Base-by-base conservation (phyloP, 768 basidiomycete species). In the Phaffia australis region DNA sequence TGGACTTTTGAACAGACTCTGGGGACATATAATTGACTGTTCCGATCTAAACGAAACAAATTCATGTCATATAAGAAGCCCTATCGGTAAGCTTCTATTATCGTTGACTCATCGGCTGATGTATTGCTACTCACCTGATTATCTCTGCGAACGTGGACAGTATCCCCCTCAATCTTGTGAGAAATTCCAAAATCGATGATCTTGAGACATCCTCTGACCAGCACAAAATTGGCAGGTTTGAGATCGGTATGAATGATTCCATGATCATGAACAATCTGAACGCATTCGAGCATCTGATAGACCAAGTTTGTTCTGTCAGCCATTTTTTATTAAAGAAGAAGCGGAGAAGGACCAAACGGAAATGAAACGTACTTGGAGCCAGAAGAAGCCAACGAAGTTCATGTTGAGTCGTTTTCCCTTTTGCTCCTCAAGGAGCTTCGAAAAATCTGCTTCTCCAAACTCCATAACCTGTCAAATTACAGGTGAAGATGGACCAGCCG, bases 131-230 rank as follows among this genome's bases (percentile, higher is more conserved):
- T 32, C 71, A 89, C 90, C 83, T 93, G 91, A 73, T 90, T 88
- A 71, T 99, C 94, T 65, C 94, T 82, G 70, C 94, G 91, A 65
- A 98, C 97, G 73, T 99, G 97, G 2, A 94, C 97, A 1, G 94
- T 99, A 72, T 99, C 94, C 73, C 93, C 97, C 21, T 93, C 92
- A 71, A 99, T 94, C 11, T 93, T 93, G 74, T 97, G 97, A 18
- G 94, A 93, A 73, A 99, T 99, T n/a, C 94, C 94, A 73, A 99
- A 99, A 76, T 99, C 94, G 71, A 99, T 99, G 69, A 99, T 79
- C 81, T 99, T 99, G 65, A 99, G 80, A 71, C 90, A 87, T 6
- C 94, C 94, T 66, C 87, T 85, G 64, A 98, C 94, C 35, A 99
- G 81, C 25, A 99, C 93, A 71, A 99, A 99, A 76, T 99, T 99